Evolutionary conservation across 2,329 filamentous ascomycete species (phyloP), one percentile per base, ranked within the genome.

Genomic region (Tolypocladium album): DNA sequence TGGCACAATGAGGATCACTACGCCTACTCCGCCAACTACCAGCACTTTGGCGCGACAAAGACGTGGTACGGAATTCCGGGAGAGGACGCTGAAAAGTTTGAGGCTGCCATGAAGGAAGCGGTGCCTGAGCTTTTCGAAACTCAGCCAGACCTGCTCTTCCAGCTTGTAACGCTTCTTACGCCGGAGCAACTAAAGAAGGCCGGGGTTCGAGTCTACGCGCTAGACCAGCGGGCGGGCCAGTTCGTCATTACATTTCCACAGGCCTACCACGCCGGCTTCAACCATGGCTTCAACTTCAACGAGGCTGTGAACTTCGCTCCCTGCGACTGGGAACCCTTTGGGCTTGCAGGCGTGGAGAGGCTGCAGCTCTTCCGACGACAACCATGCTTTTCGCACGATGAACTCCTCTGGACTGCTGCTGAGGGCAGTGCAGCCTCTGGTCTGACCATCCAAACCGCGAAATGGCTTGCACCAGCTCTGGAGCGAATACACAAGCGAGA

Each of bases 1-100:
- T 99, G 94, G 94, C 94, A 99, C 72, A 97, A 96, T 64, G 94
- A 99, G 70, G 94, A 99, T 69, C 94, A 99, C 70, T 97, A 96
- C 71, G 88, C 94, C 2, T 99, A 97, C 71, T 99, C 94, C 0
- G 89, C 94, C 58, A 99, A 99, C 66, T 99, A 97, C 68, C 94
- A 99, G 72, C 94, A 99, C 68, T 96, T 99, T 68, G 94, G 94
- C 12, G 92, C 92, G 1, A 99, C 94, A 1, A 99, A 99, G 77
- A 99, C 94, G 0, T 99, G 94, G 94, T 99, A 99, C 68, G 94
- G 94, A 4, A 97, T 99, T 65, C 94, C 94, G 0, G 93, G 89
- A 17, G 89, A 90, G 52, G 94, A 97, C 71, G 90, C 92, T 0
- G 89, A 94, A 68, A 96, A 94, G 66, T 99, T 99, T 61, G 94